Conservation (phyloP, 192 early-diverging fungal species). For the Phlyctochytrium planicorne region DNA sequence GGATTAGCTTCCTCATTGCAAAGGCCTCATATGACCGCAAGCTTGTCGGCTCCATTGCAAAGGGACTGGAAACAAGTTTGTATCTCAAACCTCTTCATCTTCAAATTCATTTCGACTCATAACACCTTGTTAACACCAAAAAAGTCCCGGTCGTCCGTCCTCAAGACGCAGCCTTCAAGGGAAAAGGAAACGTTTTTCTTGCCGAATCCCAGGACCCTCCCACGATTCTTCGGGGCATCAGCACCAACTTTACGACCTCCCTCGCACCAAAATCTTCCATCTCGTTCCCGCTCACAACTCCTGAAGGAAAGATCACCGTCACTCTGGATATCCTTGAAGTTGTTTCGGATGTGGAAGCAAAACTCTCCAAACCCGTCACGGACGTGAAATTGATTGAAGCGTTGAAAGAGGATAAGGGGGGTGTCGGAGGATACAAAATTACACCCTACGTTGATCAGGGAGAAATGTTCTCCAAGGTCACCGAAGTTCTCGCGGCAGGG, state of each 20-base stretch:
- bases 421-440: constrained; percentile 34
- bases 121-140: no score
- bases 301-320: neutral
- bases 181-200: neutral
- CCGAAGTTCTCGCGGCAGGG: constrained; percentile 69
- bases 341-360: constrained; percentile 76
- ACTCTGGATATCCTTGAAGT: constrained; percentile 74
- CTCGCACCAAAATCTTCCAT: neutral
- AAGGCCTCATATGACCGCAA: neutral
- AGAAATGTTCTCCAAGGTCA: constrained; percentile 79
- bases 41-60: neutral
- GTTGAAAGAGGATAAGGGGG: no score
- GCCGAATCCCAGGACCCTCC: neutral
- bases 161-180: neutral
- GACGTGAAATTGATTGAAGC: constrained; percentile 63
- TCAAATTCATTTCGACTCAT: no score
- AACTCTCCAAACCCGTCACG: constrained; percentile 62
- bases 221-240: neutral
- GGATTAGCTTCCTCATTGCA: neutral
- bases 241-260: neutral
- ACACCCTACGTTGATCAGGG: constrained; percentile 85
- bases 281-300: neutral
- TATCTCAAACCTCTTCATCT: no score
- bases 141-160: neutral
- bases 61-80: neutral